Conservation (phyloP, 371 early-diverging fungal genomes). For the Haplosporangium sp. region DNA sequence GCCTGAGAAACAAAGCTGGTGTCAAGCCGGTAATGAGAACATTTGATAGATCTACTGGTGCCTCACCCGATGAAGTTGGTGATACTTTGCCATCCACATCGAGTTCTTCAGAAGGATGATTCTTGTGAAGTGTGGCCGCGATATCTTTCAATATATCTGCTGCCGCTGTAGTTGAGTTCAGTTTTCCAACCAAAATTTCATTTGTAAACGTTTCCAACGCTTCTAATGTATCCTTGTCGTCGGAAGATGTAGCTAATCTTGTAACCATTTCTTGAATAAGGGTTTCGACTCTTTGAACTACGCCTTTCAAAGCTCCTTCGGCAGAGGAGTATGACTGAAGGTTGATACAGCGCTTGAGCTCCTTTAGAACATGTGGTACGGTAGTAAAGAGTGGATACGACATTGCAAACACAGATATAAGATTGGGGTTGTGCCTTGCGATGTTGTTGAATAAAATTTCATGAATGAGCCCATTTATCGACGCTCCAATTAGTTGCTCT, state of each 20-base stretch:
- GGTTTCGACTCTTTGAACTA: constrained; percentile 8
- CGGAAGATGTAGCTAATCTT: constrained; percentile 43
- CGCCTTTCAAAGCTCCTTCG: neutral
- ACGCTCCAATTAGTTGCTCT: constrained; percentile 64
- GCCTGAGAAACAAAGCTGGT: constrained; percentile 69
- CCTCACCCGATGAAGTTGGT: constrained; percentile 3
- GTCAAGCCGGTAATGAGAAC: constrained; percentile 70
- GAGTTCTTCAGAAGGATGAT: neutral
- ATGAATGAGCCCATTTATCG: constrained; percentile 73
- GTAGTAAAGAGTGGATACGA: constrained; percentile 73
- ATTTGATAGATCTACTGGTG: constrained; percentile 63
- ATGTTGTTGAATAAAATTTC: constrained; percentile 69
- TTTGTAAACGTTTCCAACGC: constrained; percentile 60
- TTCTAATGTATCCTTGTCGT: constrained; percentile 56
- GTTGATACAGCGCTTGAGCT: constrained; percentile 63
- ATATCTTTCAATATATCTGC: constrained; percentile 6
- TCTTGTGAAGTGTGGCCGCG: constrained; percentile 14
- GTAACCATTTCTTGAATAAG: constrained; percentile 51
- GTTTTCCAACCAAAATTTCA: constrained; percentile 45
- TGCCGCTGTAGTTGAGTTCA: constrained; percentile 40
- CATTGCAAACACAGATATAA: constrained; percentile 63
- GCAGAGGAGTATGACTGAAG: constrained; percentile 49
- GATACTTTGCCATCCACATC: neutral
- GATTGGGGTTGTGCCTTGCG: constrained; percentile 22
- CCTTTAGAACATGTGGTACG: constrained; percentile 60